Evolutionary conservation across 2,329 filamentous ascomycete genomes (phyloP), one percentile per base, ranked within the genome.

Genomic region (Lasiodiplodia sp.): DNA sequence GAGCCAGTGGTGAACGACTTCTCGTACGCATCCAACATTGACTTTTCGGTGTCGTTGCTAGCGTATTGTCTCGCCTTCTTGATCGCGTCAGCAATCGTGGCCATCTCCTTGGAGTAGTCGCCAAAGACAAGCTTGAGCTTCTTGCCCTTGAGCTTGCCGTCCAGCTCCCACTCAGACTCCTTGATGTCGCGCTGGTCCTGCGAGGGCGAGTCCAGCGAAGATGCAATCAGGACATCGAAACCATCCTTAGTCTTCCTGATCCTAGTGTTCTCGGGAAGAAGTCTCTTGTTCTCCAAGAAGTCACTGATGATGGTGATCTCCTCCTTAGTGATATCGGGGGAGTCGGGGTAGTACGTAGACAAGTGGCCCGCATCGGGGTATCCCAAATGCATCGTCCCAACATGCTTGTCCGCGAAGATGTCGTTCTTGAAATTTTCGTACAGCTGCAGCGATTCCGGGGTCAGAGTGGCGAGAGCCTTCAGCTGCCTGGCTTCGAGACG

Each of bases 1-100:
- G 83, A 83, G 11, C 85, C 85, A 8, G 83, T 84, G 18, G 79
- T 74, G 76, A 86, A 87, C 47, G 81, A 80, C 70, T 84, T 85
- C 38, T 82, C 77, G 69, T 86, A 86, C 66, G 83, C 78, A 14
- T 78, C 78, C 70, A 82, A 78, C 81, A 85, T 84, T 63, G 78
- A 75, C 23, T 75, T 74, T 71, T 85, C 76, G 53, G 79, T 81
- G 4, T 83, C 75, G 69, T 85, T 85, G 55, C 79, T 75, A 16
- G 84, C 81, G 71, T 83, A 79, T 72, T 85, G 79, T 72, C 80
- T 78, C 2, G 84, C 84, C 70, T 86, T 78, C 10, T 78, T 77
- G 25, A 86, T 79, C 67, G 83, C 81, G 11, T 78, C 72, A 10
- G 81, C 76, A 51, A 86, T 84, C 52, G 81, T 83, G 47, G 75